Evolutionary conservation across 1,284 basidiomycete species (phyloP), one percentile per base, ranked within the genome.

Genomic region (Marasmius sp.): DNA sequence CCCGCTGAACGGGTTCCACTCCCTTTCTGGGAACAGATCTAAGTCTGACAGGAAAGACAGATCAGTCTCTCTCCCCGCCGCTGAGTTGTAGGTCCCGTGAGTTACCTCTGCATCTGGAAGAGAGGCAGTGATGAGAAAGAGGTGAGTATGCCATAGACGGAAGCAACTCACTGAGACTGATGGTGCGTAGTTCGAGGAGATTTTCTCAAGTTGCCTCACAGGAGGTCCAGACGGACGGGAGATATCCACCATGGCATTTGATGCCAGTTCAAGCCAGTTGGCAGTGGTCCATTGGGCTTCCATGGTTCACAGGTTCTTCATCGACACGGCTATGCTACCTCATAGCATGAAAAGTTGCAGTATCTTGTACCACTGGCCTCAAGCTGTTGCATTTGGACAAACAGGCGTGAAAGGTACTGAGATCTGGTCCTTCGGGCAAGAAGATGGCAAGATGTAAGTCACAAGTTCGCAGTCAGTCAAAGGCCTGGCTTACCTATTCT

Each of bases 381-480:
- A 62, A 50, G 50, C 51, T 12, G 61, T 62, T 0, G 57, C 57
- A 6, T 62, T 62, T 16, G 57, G 61, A 10, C 61, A 58, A 11
- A 45, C 37, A 37, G 57, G 56, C 16, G 43, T 49, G 1, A 38
- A 38, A 7, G 57, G 61, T 0, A 56, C 49, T 10, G 57, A 62
- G 33, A 34, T 62, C 1, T 62, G 61, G 61, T 22, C 56, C n/a
- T 58, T 62, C 39, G 56, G 61, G 16, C 52, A 56, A 12, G 61
- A 62, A 38, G 61, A 62, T 47, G 57, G 61, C 7, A 56, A 54
- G 2, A 58, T 62, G 61, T 62, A 34, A 61, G 60, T 58, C 10
- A 14, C 38, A n/a, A 57, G 22, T 16, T 20, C 16, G 34, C n/a
- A 6, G 4, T n/a, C 45, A 18, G 38, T 34, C 12, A 4, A 41